phyloP scores from a whole-genome alignment of 306 rosid genomes.

The Lathyrus oleraceus region DNA sequence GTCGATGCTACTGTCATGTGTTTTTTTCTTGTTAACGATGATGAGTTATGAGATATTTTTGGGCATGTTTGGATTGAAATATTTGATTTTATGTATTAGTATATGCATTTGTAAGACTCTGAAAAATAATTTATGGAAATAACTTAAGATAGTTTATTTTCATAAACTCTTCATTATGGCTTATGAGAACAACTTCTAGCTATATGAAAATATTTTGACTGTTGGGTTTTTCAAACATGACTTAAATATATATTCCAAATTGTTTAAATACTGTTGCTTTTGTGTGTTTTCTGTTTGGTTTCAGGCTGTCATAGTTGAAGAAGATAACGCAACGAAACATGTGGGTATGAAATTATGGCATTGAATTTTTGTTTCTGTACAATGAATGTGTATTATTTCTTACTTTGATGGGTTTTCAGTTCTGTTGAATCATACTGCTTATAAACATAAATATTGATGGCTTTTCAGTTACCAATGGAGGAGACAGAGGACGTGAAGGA shows the following conservation, averaged over 20 bases:
- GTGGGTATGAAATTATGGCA: constrained; percentile 55
- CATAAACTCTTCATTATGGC: neutral
- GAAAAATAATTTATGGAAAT: neutral
- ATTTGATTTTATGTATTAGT: neutral
- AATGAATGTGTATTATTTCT: constrained; percentile 21
- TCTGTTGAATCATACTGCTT: constrained; percentile 17
- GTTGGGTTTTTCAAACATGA: neutral
- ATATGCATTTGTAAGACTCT: neutral
- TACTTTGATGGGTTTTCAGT: constrained; percentile 26
- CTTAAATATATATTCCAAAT: neutral
- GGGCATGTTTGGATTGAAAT: neutral
- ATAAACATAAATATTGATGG: constrained; percentile 39
- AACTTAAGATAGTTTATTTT: neutral
- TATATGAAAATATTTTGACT: neutral
- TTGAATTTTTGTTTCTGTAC: neutral
- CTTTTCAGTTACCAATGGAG: constrained; percentile 73
- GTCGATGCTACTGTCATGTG: neutral
- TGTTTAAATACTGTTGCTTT: constrained; percentile 19
- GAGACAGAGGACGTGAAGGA: constrained; percentile 61
- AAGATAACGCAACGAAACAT: constrained; percentile 47
- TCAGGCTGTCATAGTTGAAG: constrained; percentile 70
- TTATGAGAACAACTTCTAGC: neutral
- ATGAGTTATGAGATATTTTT: neutral
- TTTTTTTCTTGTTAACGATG: neutral
- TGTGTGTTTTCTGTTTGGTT: constrained; percentile 17